Conservation (phyloP, 192 early-diverging fungal species). For the Kickxella alabastrina region DNA sequence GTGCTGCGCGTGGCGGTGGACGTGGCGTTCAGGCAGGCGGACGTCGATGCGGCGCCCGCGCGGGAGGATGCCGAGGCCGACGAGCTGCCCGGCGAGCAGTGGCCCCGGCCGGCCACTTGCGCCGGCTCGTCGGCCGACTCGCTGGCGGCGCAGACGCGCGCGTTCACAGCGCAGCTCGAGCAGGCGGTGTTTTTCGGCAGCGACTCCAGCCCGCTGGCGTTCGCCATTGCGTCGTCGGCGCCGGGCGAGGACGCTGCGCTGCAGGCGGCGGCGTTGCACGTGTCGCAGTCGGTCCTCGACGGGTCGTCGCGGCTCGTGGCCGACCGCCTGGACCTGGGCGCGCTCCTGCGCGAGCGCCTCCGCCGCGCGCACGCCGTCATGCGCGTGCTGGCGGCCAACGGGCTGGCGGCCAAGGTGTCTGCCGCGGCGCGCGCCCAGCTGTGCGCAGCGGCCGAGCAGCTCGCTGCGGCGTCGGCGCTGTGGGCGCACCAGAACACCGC, state of each 20-base stretch:
- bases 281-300: constrained; percentile 36
- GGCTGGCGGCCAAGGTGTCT: constrained; percentile 16
- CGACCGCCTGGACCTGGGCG: constrained; percentile 33
- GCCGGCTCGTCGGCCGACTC: neutral
- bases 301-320: constrained; percentile 39
- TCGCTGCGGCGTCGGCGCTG: constrained; percentile 32
- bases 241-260: constrained; percentile 21
- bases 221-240: constrained; percentile 17
- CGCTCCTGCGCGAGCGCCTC: constrained; percentile 35
- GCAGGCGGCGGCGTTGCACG: constrained; percentile 26
- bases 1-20: constrained; percentile 33
- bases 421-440: constrained; percentile 14
- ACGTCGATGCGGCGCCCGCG: neutral
- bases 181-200: constrained; percentile 48
- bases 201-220: constrained; percentile 27
- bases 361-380: constrained; percentile 27
- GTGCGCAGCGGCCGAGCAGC: constrained; percentile 34
- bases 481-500: constrained; percentile 40
- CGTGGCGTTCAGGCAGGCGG: neutral
- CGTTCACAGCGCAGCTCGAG: constrained; percentile 25
- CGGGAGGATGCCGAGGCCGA: neutral
- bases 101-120: neutral
- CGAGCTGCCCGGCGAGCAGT: no score
- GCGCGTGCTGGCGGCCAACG: constrained; percentile 21
- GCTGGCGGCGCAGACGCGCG: constrained; percentile 1